Conservation (phyloP, 2,329 filamentous ascomycete genomes). For the Aspergillus novoparasiticus region DNA sequence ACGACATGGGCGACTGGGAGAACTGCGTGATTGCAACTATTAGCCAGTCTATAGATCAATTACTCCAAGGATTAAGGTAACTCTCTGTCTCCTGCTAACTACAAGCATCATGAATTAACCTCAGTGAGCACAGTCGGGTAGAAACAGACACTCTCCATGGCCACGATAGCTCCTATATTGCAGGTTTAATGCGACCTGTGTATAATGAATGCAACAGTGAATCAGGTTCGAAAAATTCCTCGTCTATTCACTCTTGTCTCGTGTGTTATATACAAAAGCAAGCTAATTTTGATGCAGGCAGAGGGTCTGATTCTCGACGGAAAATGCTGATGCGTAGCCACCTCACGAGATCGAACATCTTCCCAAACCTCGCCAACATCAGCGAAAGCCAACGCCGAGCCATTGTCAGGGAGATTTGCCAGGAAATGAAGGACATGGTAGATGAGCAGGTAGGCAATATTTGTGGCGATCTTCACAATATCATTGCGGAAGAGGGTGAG, state of each 20-base stretch:
- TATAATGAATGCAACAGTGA: constrained; percentile 12
- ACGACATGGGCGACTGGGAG: background rate
- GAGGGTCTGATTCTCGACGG: background rate
- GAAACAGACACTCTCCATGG: constrained; percentile 9
- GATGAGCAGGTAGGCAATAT: background rate
- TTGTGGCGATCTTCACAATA: background rate
- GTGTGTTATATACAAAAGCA: background rate
- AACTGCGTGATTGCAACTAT: constrained; percentile 8
- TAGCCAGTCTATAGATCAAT: background rate
- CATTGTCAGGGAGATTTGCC: background rate
- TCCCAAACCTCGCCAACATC: background rate
- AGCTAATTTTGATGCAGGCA: background rate
- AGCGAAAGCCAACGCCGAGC: background rate
- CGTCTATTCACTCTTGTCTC: background rate
- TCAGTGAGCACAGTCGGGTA: constrained; percentile 1
- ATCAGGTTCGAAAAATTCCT: background rate
- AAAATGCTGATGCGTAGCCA: background rate
- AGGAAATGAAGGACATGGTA: background rate
- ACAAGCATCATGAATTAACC: background rate
- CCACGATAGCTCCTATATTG: constrained; percentile 17
- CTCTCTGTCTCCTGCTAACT: background rate
- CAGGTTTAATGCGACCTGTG: constrained; percentile 12
- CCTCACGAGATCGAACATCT: background rate
- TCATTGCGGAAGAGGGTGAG: background rate
- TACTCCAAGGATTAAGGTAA: constrained; percentile 7